Conservation (phyloP, 306 rosid species). For the Sophora flavescens region DNA sequence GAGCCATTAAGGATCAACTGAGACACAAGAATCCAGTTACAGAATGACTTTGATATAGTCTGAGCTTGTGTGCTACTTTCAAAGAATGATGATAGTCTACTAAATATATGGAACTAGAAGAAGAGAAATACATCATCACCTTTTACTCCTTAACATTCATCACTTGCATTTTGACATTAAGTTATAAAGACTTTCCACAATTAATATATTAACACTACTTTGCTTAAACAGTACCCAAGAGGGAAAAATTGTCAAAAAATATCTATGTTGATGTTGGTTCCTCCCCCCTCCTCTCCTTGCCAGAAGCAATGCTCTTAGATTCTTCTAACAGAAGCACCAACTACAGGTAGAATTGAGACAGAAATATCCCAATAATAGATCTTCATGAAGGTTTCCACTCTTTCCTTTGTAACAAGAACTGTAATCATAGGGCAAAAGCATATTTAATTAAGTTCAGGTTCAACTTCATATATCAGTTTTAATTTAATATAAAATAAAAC, state of each 20-base stretch:
- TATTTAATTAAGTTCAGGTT: slow-evolving; percentile 10
- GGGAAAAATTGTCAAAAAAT: background rate
- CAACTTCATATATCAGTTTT: background rate
- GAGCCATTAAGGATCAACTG: background rate
- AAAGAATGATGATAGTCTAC: background rate
- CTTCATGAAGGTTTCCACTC: background rate
- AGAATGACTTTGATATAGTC: slow-evolving; percentile 2
- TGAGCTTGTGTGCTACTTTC: background rate
- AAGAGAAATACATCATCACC: background rate
- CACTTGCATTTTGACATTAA: background rate
- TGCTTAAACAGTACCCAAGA: background rate
- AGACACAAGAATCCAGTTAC: background rate
- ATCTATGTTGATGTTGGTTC: background rate
- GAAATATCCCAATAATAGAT: background rate
- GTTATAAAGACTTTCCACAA: background rate
- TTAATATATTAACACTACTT: background rate
- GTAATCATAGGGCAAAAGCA: background rate
- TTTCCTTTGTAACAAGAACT: slow-evolving; percentile 10
- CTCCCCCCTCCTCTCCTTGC: background rate
- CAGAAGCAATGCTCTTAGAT: background rate
- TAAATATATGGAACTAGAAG: background rate
- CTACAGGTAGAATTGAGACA: background rate
- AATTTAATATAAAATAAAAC: background rate
- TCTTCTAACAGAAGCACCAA: slow-evolving; percentile 7
- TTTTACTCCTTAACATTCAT: background rate